Evolutionary conservation across 805 yeast species (phyloP), one percentile per base, ranked within the genome.

Genomic region (Saturnispora sanitii): DNA sequence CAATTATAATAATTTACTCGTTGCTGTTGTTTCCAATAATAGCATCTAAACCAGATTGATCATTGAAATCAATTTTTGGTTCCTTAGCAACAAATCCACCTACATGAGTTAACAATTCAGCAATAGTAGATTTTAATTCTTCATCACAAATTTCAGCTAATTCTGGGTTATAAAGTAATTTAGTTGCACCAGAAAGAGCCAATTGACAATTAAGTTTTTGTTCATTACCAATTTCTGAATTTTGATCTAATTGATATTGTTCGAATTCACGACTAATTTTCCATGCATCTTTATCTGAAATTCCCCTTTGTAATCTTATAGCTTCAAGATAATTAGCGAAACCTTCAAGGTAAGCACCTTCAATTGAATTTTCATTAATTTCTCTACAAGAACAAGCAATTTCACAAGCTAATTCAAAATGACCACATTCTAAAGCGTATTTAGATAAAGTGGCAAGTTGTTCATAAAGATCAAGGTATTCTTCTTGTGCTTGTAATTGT

Each of bases 351-450:
- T 92, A 92, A 54, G 73, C 82, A 30, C 80, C 71, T 53, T 92
- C 97, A 43, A 85, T 66, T 45, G 85, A 76, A 51, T 78, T 80
- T 51, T 90, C 96, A 61, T 90, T 87, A 35, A 90, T 73, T 45
- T 82, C 90, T 51, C 80, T 79, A 15, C 80, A 68, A 20, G 71
- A 70, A 15, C 70, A 62, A 11, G 86, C 68, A n/a, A 86, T 77
- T n/a, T 72, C 70, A 3, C 75, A 64, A 3, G 83, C 83, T 15
- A 70, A 52, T 29, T 83, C 94, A 53, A 76, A 78, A 48, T 73
- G 58, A 17, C 79, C 90, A 54, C 84, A 64, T 60, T 92, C 97
- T 33, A 84, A 68, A 46, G 87, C 74, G 61, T 75, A 80, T 59
- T 82, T 82, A 4, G 85, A 69, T 32, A 90, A 66, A 0, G 85